Evolutionary conservation across 768 basidiomycete genomes (phyloP), one percentile per base, ranked within the genome.

Genomic region (Trametes cinnabarina): DNA sequence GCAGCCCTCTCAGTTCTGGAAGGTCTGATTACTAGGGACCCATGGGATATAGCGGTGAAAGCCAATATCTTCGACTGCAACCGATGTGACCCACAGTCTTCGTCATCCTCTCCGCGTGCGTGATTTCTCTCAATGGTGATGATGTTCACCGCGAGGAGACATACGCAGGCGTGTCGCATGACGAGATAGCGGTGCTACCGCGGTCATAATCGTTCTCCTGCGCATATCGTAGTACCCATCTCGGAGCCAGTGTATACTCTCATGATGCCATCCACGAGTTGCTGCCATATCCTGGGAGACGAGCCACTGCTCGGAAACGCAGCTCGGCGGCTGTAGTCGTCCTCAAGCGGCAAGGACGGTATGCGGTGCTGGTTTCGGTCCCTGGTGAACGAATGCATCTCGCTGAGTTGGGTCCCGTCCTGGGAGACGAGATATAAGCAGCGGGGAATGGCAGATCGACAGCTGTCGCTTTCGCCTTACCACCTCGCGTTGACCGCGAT

Each of bases 1-100:
- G 55, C 55, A 57, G 55, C 47, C 25, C 20, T 39, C 10, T n/a
- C 43, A 35, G 28, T 48, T 42, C 47, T 28, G 37, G 54, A 48
- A 48, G 20, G 4, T 46, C 43, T 46, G 43, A 46, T 46, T 15
- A 5, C 37, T 15, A 39, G 37, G 37, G 37, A 7, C 37, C n/a
- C 37, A 15, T 14, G 37, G n/a, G 37, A 15, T 39, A 39, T 15
- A n/a, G 4, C 37, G 14, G n/a, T 39, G 37, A 39, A 39, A 39
- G 5, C 17, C 37, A n/a, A 15, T 15, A 39, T 15, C 37, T 39
- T n/a, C 14, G n/a, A 39, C 4, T 39, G 11, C 37, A 39, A 10
- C 37, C 37, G 37, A n/a, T n/a, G n/a, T n/a, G 37, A n/a, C 37
- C 11, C 15, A 7, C 15, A 39, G 34, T 39, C 37, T n/a, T 15